phyloP scores from a whole-genome alignment of 2,329 filamentous ascomycete species.

The Albifimbria verrucaria region DNA sequence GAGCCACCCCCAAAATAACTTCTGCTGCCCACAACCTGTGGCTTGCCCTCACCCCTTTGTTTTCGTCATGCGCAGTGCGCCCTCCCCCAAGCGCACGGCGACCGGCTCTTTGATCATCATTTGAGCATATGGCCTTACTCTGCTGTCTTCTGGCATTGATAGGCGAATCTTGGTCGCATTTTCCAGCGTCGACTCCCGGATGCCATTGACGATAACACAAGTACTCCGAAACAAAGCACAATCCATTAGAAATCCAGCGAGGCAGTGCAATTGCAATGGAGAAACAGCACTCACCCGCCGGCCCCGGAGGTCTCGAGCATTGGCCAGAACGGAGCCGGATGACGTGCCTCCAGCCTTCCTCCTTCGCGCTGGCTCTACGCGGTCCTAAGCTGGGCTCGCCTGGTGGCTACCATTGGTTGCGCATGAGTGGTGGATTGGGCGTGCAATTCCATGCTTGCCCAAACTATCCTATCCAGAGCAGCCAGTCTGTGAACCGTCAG shows the following conservation, averaged over 20 bases:
- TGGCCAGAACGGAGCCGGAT: not conserved
- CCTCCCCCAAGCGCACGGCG: too few species aligned
- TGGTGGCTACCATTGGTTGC: not conserved
- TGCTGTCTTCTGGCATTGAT: too few species aligned
- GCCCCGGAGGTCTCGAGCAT: not conserved
- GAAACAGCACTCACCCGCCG: not conserved
- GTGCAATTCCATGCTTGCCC: too few species aligned
- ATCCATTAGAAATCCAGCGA: not conserved
- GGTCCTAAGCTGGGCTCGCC: not conserved
- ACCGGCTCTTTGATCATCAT: too few species aligned
- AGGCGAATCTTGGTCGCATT: not conserved
- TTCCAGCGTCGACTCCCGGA: not conserved
- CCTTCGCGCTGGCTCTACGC: not conserved
- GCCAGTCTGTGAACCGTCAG: not conserved
- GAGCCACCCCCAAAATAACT: conserved; percentile 1
- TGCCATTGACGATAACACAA: not conserved
- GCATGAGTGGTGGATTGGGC: not conserved
- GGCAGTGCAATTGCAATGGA: not conserved
- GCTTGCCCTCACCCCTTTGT: not conserved
- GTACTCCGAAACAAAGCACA: not conserved
- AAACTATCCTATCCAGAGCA: too few species aligned
- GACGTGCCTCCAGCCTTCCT: not conserved
- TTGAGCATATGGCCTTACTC: too few species aligned
- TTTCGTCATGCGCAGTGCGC: not conserved
- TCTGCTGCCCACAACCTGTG: not conserved